phyloP scores from a whole-genome alignment of 805 yeast genomes.

The Saccharomycopsis microspora region DNA sequence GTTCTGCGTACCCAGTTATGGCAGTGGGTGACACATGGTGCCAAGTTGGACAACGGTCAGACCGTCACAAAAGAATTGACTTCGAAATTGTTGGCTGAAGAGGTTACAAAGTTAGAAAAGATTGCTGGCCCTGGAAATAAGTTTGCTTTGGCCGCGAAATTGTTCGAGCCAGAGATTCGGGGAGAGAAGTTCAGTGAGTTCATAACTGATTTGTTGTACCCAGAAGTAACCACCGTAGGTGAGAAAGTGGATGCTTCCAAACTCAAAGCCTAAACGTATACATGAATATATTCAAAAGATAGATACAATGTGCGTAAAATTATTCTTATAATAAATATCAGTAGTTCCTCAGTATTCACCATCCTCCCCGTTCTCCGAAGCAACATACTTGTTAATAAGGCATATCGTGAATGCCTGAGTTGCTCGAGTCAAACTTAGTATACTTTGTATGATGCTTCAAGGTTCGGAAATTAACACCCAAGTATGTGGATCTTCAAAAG shows the following conservation, averaged over 20 bases:
- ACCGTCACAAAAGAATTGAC: conserved; percentile 51
- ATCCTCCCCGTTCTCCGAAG: too few relatives aligned
- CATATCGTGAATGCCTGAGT: too few relatives aligned
- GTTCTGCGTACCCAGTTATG: conserved; percentile 73
- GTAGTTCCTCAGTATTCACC: too few relatives aligned
- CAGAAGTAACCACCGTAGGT: conserved; percentile 47
- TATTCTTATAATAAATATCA: too few relatives aligned
- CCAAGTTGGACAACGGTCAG: conserved; percentile 44
- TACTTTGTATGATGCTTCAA: too few relatives aligned
- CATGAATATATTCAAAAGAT: background rate
- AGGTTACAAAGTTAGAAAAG: conserved; percentile 39
- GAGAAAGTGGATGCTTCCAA: conserved; percentile 22
- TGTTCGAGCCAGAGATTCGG: conserved; percentile 61
- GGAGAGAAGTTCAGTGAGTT: conserved; percentile 69
- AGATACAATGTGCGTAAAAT: too few relatives aligned
- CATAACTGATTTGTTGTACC: conserved; percentile 66
- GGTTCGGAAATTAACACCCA: too few relatives aligned
- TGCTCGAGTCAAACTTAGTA: too few relatives aligned
- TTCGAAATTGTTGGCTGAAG: conserved; percentile 44
- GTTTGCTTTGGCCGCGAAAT: conserved; percentile 55
- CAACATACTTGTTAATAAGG: too few relatives aligned
- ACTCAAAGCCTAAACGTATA: conserved; percentile 16
- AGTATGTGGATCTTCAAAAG: too few relatives aligned
- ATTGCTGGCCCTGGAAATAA: conserved; percentile 51
- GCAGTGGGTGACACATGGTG: conserved; percentile 76